These are phyloP conservation scores for Podospora sp. DNA, from an alignment of 495 filamentous ascomycete genomes.

Conservation along the genomic window DNA sequence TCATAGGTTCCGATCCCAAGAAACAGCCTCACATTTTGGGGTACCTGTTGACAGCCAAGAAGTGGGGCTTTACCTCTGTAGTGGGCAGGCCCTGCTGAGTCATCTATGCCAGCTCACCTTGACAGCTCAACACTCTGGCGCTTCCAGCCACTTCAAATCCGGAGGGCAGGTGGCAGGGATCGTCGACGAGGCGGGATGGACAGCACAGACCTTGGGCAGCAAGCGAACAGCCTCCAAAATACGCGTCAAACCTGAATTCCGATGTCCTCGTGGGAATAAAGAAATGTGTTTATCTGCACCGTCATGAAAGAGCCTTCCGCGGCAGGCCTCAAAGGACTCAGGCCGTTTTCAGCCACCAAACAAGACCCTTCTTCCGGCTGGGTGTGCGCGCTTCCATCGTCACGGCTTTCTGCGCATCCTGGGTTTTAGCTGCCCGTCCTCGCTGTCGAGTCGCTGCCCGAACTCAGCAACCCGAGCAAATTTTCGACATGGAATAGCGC, in stretches of 20 bases:
- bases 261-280: slow-evolving; percentile 12
- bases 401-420: slow-evolving; percentile 20
- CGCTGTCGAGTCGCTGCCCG: not conserved
- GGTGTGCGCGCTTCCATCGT: slow-evolving; percentile 22
- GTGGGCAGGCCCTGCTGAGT: not conserved
- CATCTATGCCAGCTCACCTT: not conserved
- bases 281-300: slow-evolving; percentile 18
- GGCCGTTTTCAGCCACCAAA: slow-evolving; percentile 36
- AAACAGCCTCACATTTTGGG: too few relatives aligned
- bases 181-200: not conserved
- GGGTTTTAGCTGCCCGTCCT: not conserved
- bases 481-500: not conserved
- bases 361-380: slow-evolving; percentile 37
- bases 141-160: not conserved
- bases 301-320: slow-evolving; percentile 25
- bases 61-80: too few relatives aligned
- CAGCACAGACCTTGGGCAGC: not conserved
- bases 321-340: slow-evolving; percentile 26
- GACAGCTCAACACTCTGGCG: not conserved
- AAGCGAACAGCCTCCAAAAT: not conserved
- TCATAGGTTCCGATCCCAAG: too few relatives aligned
- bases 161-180: not conserved
- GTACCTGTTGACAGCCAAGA: too few relatives aligned
- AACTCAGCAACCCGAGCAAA: not conserved
- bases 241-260: not conserved